A percentile compares a stretch with the other conserved stretches of the same genome.
Evolutionary conservation across 1,284 basidiomycete genomes (phyloP).

Genomic region (Cutaneotrichosporon mucoides): DNA sequence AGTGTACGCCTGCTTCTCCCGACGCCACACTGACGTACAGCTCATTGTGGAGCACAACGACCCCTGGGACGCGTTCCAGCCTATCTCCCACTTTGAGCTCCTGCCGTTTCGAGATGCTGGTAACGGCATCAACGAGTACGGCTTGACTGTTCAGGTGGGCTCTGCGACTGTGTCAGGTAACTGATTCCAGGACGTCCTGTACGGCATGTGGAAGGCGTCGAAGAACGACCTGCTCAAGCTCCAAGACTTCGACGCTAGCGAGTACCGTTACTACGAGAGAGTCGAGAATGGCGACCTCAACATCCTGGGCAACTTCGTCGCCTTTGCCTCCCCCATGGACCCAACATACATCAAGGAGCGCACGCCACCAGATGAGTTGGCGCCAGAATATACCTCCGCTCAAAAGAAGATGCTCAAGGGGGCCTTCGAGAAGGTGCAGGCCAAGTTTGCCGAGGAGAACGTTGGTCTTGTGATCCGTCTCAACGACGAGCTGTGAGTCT

Average conservation of each 20-base stretch:
- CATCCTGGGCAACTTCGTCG: conserved; percentile 78
- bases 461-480: conserved; percentile 91
- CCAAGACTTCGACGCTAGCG: conserved; percentile 66
- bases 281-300: conserved; percentile 98
- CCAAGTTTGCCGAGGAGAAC: conserved; percentile 82
- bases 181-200: conserved; percentile 67
- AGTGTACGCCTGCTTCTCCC: conserved; percentile 21
- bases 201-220: conserved; percentile 93
- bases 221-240: conserved; percentile 83
- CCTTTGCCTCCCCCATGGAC: conserved; percentile 88
- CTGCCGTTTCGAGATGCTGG: conserved; percentile 96
- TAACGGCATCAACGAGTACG: conserved; percentile 86
- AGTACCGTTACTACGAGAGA: conserved; percentile 79
- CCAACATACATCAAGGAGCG: conserved; percentile 20
- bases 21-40: conserved; percentile 50
- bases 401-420: conserved; percentile 58
- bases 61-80: conserved; percentile 94
- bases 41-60: conserved; percentile 87
- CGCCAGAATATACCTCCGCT: neutral
- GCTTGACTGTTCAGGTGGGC: conserved; percentile 70
- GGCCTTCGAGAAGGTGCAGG: conserved; percentile 80
- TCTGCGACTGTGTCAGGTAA: neutral
- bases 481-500: conserved; percentile 71
- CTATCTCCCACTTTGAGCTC: conserved; percentile 83
- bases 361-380: neutral